A percentile compares a stretch with the other conserved stretches of the same genome.
Conservation (phyloP, 2,329 filamentous ascomycete species). For the Diaporthe capsici region DNA sequence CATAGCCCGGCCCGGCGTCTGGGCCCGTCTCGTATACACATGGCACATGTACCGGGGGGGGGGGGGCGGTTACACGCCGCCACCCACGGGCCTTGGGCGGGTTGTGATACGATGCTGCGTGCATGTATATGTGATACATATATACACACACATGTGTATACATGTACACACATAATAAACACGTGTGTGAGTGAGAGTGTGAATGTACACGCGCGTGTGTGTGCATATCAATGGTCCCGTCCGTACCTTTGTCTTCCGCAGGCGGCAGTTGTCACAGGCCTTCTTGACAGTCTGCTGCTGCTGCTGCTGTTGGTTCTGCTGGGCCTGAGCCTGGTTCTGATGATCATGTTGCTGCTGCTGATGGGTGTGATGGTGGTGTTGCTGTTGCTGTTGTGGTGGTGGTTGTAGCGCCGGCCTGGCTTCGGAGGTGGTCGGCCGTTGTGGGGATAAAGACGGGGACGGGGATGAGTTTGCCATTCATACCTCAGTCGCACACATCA, state of each 20-base stretch:
- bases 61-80: not conserved
- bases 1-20: not conserved
- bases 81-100: not conserved
- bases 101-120: not conserved
- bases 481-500: slow-evolving; percentile 25
- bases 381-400: not conserved
- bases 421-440: slow-evolving; percentile 29
- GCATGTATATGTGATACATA: not conserved
- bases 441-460: slow-evolving; percentile 34
- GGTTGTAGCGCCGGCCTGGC: slow-evolving; percentile 23
- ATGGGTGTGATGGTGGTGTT: not conserved
- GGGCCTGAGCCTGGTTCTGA: not conserved
- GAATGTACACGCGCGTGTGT: not conserved
- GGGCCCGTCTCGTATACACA: not conserved
- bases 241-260: slow-evolving; percentile 32
- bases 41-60: slow-evolving; percentile 2
- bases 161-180: not conserved
- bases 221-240: not conserved
- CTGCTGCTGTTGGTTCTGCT: not conserved
- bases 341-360: slow-evolving; percentile 10
- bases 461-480: slow-evolving; percentile 39
- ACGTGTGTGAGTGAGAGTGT: not conserved
- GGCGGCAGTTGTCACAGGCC: slow-evolving; percentile 37
- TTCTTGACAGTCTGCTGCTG: slow-evolving; percentile 34
- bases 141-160: not conserved